Evolutionary conservation across 768 basidiomycete species (phyloP), one percentile per base, ranked within the genome.

Genomic region (Kockovaella imperatae): DNA sequence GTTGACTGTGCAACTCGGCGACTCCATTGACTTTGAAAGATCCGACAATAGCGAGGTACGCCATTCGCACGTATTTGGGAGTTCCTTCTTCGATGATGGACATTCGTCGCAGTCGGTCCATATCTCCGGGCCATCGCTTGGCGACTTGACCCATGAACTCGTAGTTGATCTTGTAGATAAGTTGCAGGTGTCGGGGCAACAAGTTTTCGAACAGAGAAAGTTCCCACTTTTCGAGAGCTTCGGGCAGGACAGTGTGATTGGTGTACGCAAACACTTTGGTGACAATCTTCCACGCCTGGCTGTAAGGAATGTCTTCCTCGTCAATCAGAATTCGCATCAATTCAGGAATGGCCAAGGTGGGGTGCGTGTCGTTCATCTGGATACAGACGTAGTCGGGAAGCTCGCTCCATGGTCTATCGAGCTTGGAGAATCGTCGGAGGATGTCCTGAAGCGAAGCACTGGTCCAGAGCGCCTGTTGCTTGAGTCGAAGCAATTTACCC

Each of bases 221-320:
- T 5, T 87, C 78, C 95, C 95, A 99, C 72, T 87, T 95, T 75
- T 78, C 68, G 28, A 49, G 14, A 40, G 58, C 77, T 80, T 60
- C 87, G 20, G 88, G 86, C 25, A 95, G 76, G 25, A 97, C 90
- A 6, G 73, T 70, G 53, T 64, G 56, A 48, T 93, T 95, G 8
- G 90, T 96, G 75, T 89, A 97, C 72, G 86, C 89, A 75, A 95
- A 91, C 2, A 86, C 88, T 66, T 83, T 83, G 44, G 81, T 87
- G 36, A 84, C 82, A 59, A 97, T 87, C 20, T 76, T 70, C 95
- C 95, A 99, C 3, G 95, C 91, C 14, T 72, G 59, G 54, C 81
- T 79, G 86, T 89, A 99, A 1, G 74, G 59, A 17, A 90, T 63
- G 29, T 90, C 87, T 69, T 97, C 93, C 30, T 97, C 93, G 61